Evolutionary conservation across 2,329 filamentous ascomycete species (phyloP), one percentile per base, ranked within the genome.

Genomic region (Beauveria varroae): DNA sequence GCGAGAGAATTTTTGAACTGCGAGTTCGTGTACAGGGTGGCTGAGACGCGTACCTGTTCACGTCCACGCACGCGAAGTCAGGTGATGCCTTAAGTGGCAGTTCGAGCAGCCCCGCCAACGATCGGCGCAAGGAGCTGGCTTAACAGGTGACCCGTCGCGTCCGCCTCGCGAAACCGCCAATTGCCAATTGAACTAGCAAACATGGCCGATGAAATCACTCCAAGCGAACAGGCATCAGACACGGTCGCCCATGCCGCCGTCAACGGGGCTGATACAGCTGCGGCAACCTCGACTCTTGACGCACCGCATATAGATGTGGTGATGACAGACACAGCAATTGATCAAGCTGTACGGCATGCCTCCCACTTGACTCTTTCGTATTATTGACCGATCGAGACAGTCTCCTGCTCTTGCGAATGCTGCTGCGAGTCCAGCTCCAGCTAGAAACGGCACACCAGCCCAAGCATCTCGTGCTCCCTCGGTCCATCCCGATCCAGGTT

Each of bases 391-490:
- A 18, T 56, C 62, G 46, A 51, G 71, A 68, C 71, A 78, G 66
- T 78, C 75, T 8, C 78, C 77, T 18, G 73, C 73, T 14, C 73
- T 74, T 6, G 68, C 66, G 26, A 65, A 69, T 22, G 64, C 73
- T 61, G 70, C 71, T n/a, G 74, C 77, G 10, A 78, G 77, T 47
- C 76, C 79, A 16, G 70, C 74, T 22, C 73, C 76, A 12, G 72
- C 71, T 7, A 74, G 81, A 61, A 81, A 75, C 44, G 77, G 78
- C 63, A 85, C 83, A 18, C 81, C 77, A 65, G 75, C 76, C 60
- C 72, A 75, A 62, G 74, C 76, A 64, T 86, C 83, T 41, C 77
- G 84, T 66, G 81, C 84, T 10, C 77, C 81, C 8, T 86, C 83
- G 34, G 79, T 77, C 52, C 82, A 85, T 63, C 82, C 83, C 3